Conservation (phyloP, 2,329 filamentous ascomycete species). For the Periglandula ipomoeae region DNA sequence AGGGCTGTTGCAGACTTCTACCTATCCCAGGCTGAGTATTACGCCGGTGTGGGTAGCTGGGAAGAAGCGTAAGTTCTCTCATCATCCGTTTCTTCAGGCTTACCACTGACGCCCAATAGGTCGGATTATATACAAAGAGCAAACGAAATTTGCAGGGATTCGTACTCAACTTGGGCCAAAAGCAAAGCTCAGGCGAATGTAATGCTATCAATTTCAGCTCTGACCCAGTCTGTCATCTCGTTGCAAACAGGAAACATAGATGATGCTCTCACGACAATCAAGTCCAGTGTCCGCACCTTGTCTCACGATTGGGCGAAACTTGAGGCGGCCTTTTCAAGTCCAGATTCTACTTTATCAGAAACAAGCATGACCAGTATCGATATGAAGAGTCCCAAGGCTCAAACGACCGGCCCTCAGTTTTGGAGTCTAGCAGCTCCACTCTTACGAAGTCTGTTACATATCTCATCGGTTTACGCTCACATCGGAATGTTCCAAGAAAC, state of each 20-base stretch:
- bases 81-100: too few species aligned
- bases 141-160: conserved; percentile 24
- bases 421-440: conserved; percentile 73
- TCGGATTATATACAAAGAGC: conserved; percentile 27
- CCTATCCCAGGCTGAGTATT: conserved; percentile 66
- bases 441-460: conserved; percentile 60
- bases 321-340: conserved; percentile 24
- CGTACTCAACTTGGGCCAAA: conserved; percentile 23
- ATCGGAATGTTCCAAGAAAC: conserved; percentile 84
- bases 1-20: conserved; percentile 46
- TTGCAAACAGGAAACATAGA: conserved; percentile 53
- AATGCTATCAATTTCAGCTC: conserved; percentile 24
- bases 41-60: conserved; percentile 55
- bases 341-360: conserved; percentile 20
- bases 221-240: conserved; percentile 56
- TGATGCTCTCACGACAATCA: conserved; percentile 47
- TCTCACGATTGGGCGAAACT: conserved; percentile 47
- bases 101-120: conserved; percentile 12
- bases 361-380: conserved; percentile 19
- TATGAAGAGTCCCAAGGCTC: conserved; percentile 12
- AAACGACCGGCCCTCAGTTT: conserved; percentile 48
- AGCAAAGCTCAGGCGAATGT: conserved; percentile 25
- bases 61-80: conserved; percentile 52
- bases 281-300: conserved; percentile 46
- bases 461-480: conserved; percentile 72